Evolutionary conservation across 192 early-diverging fungal species (phyloP).

Genomic region (Backusella mclennaniae): DNA sequence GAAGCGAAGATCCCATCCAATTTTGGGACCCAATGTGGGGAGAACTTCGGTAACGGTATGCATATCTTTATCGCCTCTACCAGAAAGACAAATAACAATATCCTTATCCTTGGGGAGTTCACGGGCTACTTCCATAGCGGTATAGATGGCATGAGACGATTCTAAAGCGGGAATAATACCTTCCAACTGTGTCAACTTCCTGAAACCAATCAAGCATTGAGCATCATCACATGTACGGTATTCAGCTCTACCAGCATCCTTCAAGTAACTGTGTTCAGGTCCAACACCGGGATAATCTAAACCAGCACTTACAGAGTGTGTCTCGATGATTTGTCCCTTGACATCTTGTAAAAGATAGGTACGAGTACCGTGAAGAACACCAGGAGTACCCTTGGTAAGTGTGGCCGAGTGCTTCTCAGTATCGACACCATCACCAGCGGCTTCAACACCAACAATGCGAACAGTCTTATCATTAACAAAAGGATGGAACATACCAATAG

Average conservation of each 20-base stretch:
- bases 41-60: conserved; percentile 87
- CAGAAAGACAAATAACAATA: conserved; percentile 87
- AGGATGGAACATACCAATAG: conserved; percentile 97
- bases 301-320: conserved; percentile 94
- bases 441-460: conserved; percentile 90
- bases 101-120: conserved; percentile 73
- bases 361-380: conserved; percentile 95
- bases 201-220: conserved; percentile 86
- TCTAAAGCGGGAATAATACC: conserved; percentile 98
- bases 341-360: conserved; percentile 93
- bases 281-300: conserved; percentile 98
- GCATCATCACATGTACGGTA: conserved; percentile 66
- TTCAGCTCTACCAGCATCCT: conserved; percentile 81
- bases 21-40: conserved; percentile 87
- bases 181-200: conserved; percentile 63
- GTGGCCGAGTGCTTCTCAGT: conserved; percentile 91
- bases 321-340: conserved; percentile 96
- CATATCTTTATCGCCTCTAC: conserved; percentile 98
- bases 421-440: conserved; percentile 89
- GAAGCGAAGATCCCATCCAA: conserved; percentile 86
- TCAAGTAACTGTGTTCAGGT: conserved; percentile 93
- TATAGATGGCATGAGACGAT: conserved; percentile 89
- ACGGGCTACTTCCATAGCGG: conserved; percentile 75
- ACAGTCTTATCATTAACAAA: conserved; percentile 87
- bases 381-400: conserved; percentile 76